Evolutionary conservation across 2,329 filamentous ascomycete genomes (phyloP), one percentile per base, ranked within the genome.

Genomic region (Sordariomycetes sp.): DNA sequence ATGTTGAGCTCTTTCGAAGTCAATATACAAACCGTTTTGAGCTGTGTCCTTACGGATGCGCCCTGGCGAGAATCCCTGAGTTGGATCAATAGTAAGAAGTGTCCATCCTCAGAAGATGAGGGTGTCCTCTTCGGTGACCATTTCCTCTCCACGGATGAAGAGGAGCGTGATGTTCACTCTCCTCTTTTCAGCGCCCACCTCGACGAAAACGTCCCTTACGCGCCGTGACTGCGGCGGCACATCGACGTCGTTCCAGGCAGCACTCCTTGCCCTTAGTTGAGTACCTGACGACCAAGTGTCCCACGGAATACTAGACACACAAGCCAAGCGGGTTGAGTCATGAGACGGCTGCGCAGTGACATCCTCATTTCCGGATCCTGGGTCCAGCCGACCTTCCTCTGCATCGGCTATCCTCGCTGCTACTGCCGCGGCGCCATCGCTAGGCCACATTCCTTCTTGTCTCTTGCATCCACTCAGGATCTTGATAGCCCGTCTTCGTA

Each of bases 401-500:
- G 63, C 48, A 8, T 56, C 45, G 10, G 67, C 54, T 3, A 64
- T 15, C 12, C 53, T 58, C 10, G 61, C 60, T 0, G 61, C 59
- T 3, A 62, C 62, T 3, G 53, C 55, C 8, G 62, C 62, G 1
- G 62, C 59, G 12, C 58, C 61, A 3, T 57, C 59, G 36, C 65
- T 67, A 50, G 61, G 61, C 66, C 65, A 67, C 55, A 65, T 59
- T 1, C 64, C 66, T 48, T 68, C 66, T 17, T 65, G 62, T 10
- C 65, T 52, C 15, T 64, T 63, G 6, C 58, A 17, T 10, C 55
- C 52, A 3, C 48, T n/a, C 3, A 68, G 56, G 6, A 66, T 55
- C n/a, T 50, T 42, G 15, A 66, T 39, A 5, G 62, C 63, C 17
- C 61, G 55, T 10, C 62, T 58, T 2, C 66, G 61, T 6, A 65